phyloP scores from a whole-genome alignment of 768 basidiomycete species.

The Pleurotus eryngii region DNA sequence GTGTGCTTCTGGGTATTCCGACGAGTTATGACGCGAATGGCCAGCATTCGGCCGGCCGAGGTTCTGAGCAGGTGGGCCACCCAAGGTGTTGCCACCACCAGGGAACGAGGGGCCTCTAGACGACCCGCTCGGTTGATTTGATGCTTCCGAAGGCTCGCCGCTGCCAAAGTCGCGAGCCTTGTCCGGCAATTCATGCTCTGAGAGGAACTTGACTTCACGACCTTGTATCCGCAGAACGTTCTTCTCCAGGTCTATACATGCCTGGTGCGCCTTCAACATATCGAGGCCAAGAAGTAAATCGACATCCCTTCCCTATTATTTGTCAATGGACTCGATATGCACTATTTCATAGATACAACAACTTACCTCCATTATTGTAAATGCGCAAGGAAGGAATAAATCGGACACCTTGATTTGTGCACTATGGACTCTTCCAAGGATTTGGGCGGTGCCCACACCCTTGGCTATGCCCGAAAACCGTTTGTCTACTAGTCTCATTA shows the following conservation, averaged over 20 bases:
- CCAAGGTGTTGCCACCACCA: slow-evolving; percentile 64
- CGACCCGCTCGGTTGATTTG: slow-evolving; percentile 5
- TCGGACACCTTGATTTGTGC: slow-evolving; percentile 89
- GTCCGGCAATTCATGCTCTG: slow-evolving; percentile 93
- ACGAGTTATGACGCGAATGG: slow-evolving; percentile 23
- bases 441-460: slow-evolving; percentile 93
- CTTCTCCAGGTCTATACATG: slow-evolving; percentile 90
- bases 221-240: slow-evolving; percentile 90
- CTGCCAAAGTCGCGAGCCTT: slow-evolving; percentile 54
- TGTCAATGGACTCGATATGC: background rate
- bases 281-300: slow-evolving; percentile 98
- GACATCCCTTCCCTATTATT: slow-evolving; percentile 76
- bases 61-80: slow-evolving; percentile 34
- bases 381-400: slow-evolving; percentile 82
- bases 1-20: slow-evolving; percentile 45
- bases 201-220: slow-evolving; percentile 81
- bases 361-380: slow-evolving; percentile 91
- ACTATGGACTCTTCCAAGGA: slow-evolving; percentile 90
- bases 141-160: slow-evolving; percentile 9
- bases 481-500: slow-evolving; percentile 91
- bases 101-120: slow-evolving; percentile 46
- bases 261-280: slow-evolving; percentile 98
- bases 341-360: background rate
- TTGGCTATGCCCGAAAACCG: slow-evolving; percentile 86
- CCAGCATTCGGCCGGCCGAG: slow-evolving; percentile 19